A percentile compares a stretch with the other conserved stretches of the same genome.
These are phyloP conservation scores for Aspergillus puulaauensis DNA, from an alignment of 2,329 filamentous ascomycete species.

Conservation along the genomic window DNA sequence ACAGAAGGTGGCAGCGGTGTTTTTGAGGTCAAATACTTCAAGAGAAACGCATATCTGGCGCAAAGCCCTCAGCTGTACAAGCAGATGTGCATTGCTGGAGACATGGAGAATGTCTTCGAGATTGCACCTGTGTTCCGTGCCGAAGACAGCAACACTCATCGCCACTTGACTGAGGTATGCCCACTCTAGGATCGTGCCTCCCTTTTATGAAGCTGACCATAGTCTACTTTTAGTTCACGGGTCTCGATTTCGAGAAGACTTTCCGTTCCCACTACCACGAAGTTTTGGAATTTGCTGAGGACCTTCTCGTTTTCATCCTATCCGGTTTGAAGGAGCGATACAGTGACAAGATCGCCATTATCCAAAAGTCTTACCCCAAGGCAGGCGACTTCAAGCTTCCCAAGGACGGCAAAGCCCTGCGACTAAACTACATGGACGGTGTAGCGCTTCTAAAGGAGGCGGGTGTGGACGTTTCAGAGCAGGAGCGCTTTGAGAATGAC, in stretches of 20 bases:
- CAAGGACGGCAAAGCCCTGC: slow-evolving; percentile 49
- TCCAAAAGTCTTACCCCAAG: slow-evolving; percentile 51
- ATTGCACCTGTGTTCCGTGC: slow-evolving; percentile 67
- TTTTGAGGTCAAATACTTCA: slow-evolving; percentile 88
- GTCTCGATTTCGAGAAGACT: slow-evolving; percentile 54
- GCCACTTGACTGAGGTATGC: slow-evolving; percentile 62
- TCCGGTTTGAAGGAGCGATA: slow-evolving; percentile 46
- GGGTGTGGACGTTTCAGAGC: slow-evolving; percentile 50
- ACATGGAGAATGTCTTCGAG: slow-evolving; percentile 64
- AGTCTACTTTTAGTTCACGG: slow-evolving; percentile 41
- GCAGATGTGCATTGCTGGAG: slow-evolving; percentile 66
- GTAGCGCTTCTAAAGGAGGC: slow-evolving; percentile 49
- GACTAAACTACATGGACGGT: slow-evolving; percentile 52
- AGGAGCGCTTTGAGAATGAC: slow-evolving; percentile 49
- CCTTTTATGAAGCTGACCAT: not conserved
- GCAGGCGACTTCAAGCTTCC: slow-evolving; percentile 52
- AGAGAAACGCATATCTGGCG: slow-evolving; percentile 69
- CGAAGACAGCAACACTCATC: slow-evolving; percentile 66
- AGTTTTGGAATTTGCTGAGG: slow-evolving; percentile 50
- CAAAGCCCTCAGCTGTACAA: slow-evolving; percentile 68
- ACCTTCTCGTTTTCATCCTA: slow-evolving; percentile 51
- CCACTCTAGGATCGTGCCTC: not conserved
- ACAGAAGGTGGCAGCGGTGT: slow-evolving; percentile 93
- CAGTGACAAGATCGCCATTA: slow-evolving; percentile 45
- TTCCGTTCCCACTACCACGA: slow-evolving; percentile 53